Conservation (phyloP, 257 asterid species). For the Nicotiana paniculata region DNA sequence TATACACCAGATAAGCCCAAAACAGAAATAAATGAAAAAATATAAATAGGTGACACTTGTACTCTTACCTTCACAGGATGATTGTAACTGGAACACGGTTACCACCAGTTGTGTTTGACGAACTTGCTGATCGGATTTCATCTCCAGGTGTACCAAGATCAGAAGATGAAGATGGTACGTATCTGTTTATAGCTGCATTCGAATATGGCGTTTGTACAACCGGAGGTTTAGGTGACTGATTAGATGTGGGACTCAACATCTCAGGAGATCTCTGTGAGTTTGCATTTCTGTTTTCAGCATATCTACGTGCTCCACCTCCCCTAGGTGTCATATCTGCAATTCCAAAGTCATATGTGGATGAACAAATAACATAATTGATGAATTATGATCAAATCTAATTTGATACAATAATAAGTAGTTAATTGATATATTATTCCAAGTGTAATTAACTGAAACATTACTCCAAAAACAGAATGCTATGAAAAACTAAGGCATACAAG, state of each 20-base stretch:
- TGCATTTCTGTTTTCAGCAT: neutral
- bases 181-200: neutral
- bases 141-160: neutral
- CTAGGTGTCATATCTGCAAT: neutral
- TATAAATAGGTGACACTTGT: neutral
- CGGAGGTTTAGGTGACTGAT: neutral
- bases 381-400: neutral
- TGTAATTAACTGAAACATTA: neutral
- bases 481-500: neutral
- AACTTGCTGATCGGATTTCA: neutral
- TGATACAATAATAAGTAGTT: neutral
- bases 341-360: neutral
- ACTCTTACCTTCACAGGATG: neutral
- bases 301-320: neutral
- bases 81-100: neutral
- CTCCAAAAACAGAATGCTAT: neutral
- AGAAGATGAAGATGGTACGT: neutral
- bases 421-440: neutral
- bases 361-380: neutral
- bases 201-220: neutral
- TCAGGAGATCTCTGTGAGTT: neutral
- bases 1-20: too few relatives aligned
- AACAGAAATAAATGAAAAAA: too few relatives aligned
- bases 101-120: neutral
- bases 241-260: neutral